Evolutionary conservation across 1,139 yeast genomes (phyloP).

Genomic region (Geotrichum candidum): DNA sequence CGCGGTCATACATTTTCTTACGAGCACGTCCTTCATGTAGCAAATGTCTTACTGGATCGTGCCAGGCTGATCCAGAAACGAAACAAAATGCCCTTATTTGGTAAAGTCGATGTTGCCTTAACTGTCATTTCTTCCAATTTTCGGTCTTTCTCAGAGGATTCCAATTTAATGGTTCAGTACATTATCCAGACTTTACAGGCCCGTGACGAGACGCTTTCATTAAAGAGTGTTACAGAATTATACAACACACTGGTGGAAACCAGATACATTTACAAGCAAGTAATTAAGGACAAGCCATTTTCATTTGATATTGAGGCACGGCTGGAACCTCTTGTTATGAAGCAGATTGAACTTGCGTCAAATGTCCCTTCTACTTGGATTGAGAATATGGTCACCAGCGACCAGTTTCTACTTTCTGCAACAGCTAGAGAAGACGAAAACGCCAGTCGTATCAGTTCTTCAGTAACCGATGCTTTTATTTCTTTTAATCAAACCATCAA

Average conservation of each 20-base stretch:
- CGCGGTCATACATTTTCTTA: conserved; percentile 56
- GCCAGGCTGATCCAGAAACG: conserved; percentile 52
- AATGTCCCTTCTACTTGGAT: conserved; percentile 47
- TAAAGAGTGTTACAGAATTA: conserved; percentile 56
- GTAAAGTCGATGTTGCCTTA: conserved; percentile 49
- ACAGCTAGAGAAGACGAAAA: conserved; percentile 30
- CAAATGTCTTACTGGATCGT: conserved; percentile 49
- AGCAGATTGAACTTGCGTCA: conserved; percentile 53
- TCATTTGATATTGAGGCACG: conserved; percentile 54
- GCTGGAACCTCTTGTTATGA: conserved; percentile 52
- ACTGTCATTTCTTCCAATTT: conserved; percentile 54
- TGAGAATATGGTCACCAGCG: conserved; percentile 50
- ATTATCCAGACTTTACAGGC: conserved; percentile 43
- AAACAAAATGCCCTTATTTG: conserved; percentile 58
- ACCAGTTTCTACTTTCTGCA: conserved; percentile 48
- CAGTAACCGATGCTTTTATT: conserved; percentile 63
- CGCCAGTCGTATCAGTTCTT: conserved; percentile 42
- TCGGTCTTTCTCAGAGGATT: conserved; percentile 58
- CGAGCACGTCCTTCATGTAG: conserved; percentile 53
- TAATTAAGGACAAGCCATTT: conserved; percentile 44
- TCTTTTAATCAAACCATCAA: conserved; percentile 54
- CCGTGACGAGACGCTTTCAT: conserved; percentile 38
- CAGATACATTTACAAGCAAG: conserved; percentile 45
- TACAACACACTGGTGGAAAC: conserved; percentile 54
- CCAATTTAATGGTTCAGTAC: conserved; percentile 54